Conservation (phyloP, 78 protist genomes). For the Tieghemostelium lacteum region DNA sequence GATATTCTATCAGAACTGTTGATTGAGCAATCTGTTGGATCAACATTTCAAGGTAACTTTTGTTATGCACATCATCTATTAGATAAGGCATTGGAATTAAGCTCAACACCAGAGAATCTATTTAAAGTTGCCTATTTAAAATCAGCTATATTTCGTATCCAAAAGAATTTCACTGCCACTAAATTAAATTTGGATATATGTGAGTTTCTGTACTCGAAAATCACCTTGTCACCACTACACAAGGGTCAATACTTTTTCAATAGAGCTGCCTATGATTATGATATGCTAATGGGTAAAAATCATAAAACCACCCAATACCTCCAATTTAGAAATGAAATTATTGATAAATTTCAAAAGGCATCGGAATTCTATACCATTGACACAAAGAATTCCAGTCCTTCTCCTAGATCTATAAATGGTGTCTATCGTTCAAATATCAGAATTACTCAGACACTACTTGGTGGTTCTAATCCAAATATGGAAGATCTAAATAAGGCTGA, state of each 20-base stretch:
- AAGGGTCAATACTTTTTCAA: slow-evolving; percentile 56
- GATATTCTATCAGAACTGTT: slow-evolving; percentile 39
- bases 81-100: slow-evolving; percentile 34
- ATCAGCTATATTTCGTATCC: slow-evolving; percentile 59
- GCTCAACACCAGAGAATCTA: slow-evolving; percentile 28
- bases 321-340: slow-evolving; percentile 25
- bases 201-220: slow-evolving; percentile 41
- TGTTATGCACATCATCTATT: slow-evolving; percentile 5
- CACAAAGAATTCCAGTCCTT: slow-evolving; percentile 15
- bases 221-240: slow-evolving; percentile 19
- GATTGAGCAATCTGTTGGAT: slow-evolving; percentile 63
- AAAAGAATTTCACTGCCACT: slow-evolving; percentile 62
- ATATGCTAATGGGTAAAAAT: not conserved
- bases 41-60: slow-evolving; percentile 21
- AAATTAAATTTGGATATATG: slow-evolving; percentile 70
- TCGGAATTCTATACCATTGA: slow-evolving; percentile 33
- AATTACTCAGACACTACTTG: slow-evolving; percentile 47
- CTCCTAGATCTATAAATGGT: slow-evolving; percentile 47
- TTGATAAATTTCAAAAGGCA: slow-evolving; percentile 50
- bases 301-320: not conserved
- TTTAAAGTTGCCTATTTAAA: slow-evolving; percentile 63
- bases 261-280: slow-evolving; percentile 58
- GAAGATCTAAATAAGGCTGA: slow-evolving; percentile 32
- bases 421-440: slow-evolving; percentile 55
- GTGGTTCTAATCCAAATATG: slow-evolving; percentile 11